Conservation (phyloP, 2,329 filamentous ascomycete genomes). For the Hymenoscyphus linearis region DNA sequence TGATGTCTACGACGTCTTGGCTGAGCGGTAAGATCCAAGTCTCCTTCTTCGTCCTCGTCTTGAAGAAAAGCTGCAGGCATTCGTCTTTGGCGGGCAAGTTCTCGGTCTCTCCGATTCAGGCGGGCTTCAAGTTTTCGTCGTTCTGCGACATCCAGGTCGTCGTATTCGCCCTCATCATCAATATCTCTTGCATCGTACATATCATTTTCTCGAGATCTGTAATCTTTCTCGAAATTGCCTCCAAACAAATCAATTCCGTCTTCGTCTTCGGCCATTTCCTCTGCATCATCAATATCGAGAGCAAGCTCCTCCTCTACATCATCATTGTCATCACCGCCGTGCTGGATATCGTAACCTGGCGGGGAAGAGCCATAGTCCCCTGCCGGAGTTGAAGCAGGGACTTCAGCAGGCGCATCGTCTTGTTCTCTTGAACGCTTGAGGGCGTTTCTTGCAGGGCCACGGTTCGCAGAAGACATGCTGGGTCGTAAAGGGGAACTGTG, state of each 20-base stretch:
- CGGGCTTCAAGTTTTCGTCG: constrained; percentile 68
- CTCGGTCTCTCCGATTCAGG: constrained; percentile 68
- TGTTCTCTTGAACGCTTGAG: constrained; percentile 62
- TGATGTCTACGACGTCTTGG: constrained; percentile 78
- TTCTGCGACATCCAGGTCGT: constrained; percentile 59
- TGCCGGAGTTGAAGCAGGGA: constrained; percentile 48
- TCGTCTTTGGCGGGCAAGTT: constrained; percentile 59
- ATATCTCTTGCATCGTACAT: constrained; percentile 65
- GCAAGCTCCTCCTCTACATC: constrained; percentile 69
- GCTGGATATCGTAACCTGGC: constrained; percentile 56
- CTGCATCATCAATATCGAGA: constrained; percentile 70
- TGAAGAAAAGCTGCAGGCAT: constrained; percentile 70
- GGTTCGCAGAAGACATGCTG: constrained; percentile 78
- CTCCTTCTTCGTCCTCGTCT: constrained; percentile 74
- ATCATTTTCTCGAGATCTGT: constrained; percentile 62
- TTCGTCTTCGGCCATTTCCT: constrained; percentile 76
- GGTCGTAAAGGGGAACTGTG: constrained; percentile 74
- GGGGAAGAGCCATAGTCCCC: constrained; percentile 57
- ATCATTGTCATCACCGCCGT: constrained; percentile 62
- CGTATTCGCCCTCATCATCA: constrained; percentile 74
- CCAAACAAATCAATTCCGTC: constrained; percentile 76
- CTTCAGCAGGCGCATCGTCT: constrained; percentile 54
- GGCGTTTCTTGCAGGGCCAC: constrained; percentile 52
- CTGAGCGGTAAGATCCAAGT: constrained; percentile 80
- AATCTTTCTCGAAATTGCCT: constrained; percentile 68